These are phyloP conservation scores for Primulina eburnea DNA, from an alignment of 257 asterid genomes.

Conservation along the genomic window DNA sequence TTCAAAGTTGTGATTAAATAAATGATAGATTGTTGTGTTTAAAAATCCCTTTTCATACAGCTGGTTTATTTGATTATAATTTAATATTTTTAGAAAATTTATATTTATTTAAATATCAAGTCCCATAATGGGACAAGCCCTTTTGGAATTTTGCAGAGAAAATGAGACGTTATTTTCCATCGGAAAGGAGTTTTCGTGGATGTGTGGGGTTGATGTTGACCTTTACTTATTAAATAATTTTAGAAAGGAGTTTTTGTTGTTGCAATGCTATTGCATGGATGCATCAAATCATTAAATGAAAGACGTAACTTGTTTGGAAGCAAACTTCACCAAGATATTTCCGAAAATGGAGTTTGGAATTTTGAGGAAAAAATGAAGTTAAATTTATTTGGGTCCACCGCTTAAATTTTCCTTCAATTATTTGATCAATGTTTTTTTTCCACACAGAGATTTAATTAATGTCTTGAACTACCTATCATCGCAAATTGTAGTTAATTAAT, in stretches of 20 bases:
- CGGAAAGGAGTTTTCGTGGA: slow-evolving; percentile 24
- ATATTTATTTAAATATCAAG: not conserved
- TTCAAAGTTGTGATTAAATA: too few relatives aligned
- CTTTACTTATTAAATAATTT: slow-evolving; percentile 12
- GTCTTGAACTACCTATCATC: too few relatives aligned
- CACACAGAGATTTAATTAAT: too few relatives aligned
- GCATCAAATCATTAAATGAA: slow-evolving; percentile 31
- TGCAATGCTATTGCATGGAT: not conserved
- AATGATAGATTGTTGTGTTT: too few relatives aligned
- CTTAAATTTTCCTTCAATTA: too few relatives aligned
- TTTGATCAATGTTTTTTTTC: too few relatives aligned
- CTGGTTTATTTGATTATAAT: too few relatives aligned
- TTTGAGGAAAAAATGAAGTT: too few relatives aligned
- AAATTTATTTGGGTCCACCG: too few relatives aligned
- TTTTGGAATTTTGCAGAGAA: not conserved
- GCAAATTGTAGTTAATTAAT: too few relatives aligned
- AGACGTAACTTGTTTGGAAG: slow-evolving; percentile 31
- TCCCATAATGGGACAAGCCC: not conserved
- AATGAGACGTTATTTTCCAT: not conserved
- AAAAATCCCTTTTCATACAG: too few relatives aligned
- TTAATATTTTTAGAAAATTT: too few relatives aligned
- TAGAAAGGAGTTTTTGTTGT: slow-evolving; percentile 1
- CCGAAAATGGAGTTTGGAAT: not conserved
- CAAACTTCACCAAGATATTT: slow-evolving; percentile 28
- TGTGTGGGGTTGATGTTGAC: slow-evolving; percentile 42